Evolutionary conservation across 495 filamentous ascomycete genomes (phyloP).

Genomic region (Oidiodendron maius): DNA sequence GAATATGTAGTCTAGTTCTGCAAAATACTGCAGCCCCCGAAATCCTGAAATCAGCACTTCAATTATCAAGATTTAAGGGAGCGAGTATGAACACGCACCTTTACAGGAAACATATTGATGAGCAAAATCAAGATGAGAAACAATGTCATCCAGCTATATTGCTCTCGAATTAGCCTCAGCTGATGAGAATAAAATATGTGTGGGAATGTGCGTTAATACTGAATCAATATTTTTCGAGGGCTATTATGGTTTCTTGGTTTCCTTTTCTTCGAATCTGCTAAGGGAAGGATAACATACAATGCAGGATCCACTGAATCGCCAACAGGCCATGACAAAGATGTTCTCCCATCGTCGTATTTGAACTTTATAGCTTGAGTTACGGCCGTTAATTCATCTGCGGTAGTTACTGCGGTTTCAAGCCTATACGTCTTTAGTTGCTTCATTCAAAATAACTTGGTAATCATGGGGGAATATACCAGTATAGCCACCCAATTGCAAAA

Average conservation of each 20-base stretch:
- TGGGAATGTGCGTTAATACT: too few species aligned
- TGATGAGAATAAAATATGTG: too few species aligned
- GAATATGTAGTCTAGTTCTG: constrained; percentile 37
- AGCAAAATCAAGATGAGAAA: constrained; percentile 29
- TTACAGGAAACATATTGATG: constrained; percentile 36
- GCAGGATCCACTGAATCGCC: constrained; percentile 30
- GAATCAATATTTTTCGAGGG: neutral
- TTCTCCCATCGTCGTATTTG: constrained; percentile 30
- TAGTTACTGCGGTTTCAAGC: neutral
- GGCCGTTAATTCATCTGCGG: constrained; percentile 18
- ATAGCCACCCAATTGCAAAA: constrained; percentile 43
- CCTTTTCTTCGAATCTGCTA: neutral
- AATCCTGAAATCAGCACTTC: neutral
- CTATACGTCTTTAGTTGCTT: neutral
- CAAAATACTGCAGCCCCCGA: constrained; percentile 22
- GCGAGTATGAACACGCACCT: constrained; percentile 16
- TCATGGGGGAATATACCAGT: constrained; percentile 32
- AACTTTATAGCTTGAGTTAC: constrained; percentile 34
- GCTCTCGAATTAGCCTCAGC: too few species aligned
- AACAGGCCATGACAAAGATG: constrained; percentile 26
- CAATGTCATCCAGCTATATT: constrained; percentile 21
- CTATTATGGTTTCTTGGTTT: neutral
- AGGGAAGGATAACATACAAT: constrained; percentile 23
- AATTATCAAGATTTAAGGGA: neutral
- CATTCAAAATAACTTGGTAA: neutral